Evolutionary conservation across 2,329 filamentous ascomycete genomes (phyloP).

Genomic region (Pseudogymnoascus sp.): DNA sequence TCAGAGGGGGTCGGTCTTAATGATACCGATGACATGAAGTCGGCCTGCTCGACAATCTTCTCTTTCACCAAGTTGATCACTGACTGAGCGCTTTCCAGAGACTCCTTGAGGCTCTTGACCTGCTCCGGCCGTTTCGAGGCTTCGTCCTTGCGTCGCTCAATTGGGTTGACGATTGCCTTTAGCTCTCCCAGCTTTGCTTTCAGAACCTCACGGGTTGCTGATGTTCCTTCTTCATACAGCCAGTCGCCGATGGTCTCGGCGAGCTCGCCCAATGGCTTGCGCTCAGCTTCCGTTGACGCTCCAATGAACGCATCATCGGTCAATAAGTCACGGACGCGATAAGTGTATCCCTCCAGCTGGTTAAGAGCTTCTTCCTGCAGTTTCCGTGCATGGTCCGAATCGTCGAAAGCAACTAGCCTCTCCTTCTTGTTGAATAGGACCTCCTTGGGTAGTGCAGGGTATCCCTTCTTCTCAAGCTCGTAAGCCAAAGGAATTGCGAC

Average conservation of each 20-base stretch:
- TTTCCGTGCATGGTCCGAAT: constrained; percentile 69
- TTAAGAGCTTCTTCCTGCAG: constrained; percentile 82
- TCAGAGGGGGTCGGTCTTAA: constrained; percentile 36
- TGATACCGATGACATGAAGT: constrained; percentile 29
- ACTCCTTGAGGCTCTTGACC: constrained; percentile 57
- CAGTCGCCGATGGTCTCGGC: constrained; percentile 70
- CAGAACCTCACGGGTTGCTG: constrained; percentile 67
- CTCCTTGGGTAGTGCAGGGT: constrained; percentile 20
- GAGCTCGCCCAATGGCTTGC: constrained; percentile 57
- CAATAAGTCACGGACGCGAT: constrained; percentile 75
- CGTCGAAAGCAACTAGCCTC: constrained; percentile 75
- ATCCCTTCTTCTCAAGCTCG: constrained; percentile 21
- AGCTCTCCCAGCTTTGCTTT: constrained; percentile 69
- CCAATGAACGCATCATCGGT: constrained; percentile 67
- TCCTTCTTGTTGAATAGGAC: constrained; percentile 35
- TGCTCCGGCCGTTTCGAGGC: constrained; percentile 61
- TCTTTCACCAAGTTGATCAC: constrained; percentile 62
- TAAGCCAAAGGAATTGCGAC: constrained; percentile 26
- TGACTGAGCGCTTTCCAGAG: constrained; percentile 63
- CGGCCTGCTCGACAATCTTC: constrained; percentile 45
- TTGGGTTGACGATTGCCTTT: constrained; percentile 67
- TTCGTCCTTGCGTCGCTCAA: constrained; percentile 69
- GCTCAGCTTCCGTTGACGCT: constrained; percentile 61
- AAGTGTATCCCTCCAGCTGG: constrained; percentile 87
- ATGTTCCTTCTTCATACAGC: constrained; percentile 78